Conservation (phyloP, 345 rosid genomes). For the Eucalyptus decipiens region DNA sequence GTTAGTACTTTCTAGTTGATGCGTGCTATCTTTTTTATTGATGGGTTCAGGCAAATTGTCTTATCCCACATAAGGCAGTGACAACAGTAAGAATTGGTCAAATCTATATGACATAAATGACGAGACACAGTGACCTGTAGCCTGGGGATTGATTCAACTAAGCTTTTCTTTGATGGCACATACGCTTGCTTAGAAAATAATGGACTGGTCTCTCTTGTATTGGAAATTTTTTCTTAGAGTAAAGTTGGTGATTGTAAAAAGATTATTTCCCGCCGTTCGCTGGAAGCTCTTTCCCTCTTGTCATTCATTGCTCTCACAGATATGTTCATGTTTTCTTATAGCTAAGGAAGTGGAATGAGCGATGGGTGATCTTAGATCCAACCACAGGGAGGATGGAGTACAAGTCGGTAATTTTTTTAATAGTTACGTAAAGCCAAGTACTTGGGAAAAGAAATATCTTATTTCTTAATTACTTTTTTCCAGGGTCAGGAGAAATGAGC, state of each 20-base stretch:
- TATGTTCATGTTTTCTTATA: background rate
- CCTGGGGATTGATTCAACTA: background rate
- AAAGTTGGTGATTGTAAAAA: background rate
- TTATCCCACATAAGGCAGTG: background rate
- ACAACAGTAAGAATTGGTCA: background rate
- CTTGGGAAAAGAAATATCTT: background rate
- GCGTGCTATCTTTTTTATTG: background rate
- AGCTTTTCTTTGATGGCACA: background rate
- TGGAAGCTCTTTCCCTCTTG: background rate
- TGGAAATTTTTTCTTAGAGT: background rate
- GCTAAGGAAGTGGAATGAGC: slow-evolving; percentile 96
- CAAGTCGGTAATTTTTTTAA: slow-evolving; percentile 31
- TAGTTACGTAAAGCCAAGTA: background rate
- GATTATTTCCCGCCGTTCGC: background rate
- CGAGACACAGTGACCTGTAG: background rate
- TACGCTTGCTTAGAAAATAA: background rate
- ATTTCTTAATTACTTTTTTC: background rate
- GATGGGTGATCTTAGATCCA: slow-evolving; percentile 98
- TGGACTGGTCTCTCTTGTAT: background rate
- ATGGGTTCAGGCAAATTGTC: background rate
- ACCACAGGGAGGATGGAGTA: slow-evolving; percentile 95
- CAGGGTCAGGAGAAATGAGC: slow-evolving; percentile 89
- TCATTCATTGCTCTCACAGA: background rate
- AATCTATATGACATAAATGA: background rate
- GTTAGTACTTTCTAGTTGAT: background rate